phyloP scores from a whole-genome alignment of 2,329 filamentous ascomycete species.

The Zasmidium citrigriseum region DNA sequence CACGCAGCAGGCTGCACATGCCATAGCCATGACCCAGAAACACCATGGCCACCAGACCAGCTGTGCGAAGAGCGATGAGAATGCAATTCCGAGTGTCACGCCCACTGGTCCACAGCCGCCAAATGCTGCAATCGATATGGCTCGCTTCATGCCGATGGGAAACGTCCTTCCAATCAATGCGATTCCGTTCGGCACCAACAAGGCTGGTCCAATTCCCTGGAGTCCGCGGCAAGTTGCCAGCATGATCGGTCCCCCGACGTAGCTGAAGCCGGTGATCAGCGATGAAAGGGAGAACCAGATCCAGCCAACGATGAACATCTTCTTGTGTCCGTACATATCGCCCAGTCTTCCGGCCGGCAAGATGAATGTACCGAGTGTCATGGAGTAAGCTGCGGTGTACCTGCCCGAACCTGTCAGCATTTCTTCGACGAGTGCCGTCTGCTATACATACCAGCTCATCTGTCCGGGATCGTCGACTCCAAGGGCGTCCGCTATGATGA shows the following conservation, averaged over 20 bases:
- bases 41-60: constrained; percentile 35
- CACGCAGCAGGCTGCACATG: constrained; percentile 17
- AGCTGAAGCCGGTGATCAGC: constrained; percentile 39
- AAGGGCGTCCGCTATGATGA: constrained; percentile 44
- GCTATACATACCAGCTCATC: constrained; percentile 41
- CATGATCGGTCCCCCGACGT: constrained; percentile 35
- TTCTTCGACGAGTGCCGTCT: constrained; percentile 28
- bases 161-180: constrained; percentile 39
- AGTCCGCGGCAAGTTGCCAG: constrained; percentile 38
- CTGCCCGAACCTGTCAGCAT: constrained; percentile 41
- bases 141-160: constrained; percentile 35
- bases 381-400: constrained; percentile 42
- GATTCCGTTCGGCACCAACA: constrained; percentile 39
- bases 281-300: constrained; percentile 42
- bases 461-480: constrained; percentile 42
- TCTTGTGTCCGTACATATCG: constrained; percentile 45
- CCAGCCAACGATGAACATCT: constrained; percentile 41
- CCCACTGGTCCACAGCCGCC: constrained; percentile 37
- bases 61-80: constrained; percentile 34
- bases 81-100: constrained; percentile 34
- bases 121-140: constrained; percentile 39
- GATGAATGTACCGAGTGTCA: constrained; percentile 47
- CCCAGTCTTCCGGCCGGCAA: constrained; percentile 45
- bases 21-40: constrained; percentile 29
- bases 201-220: constrained; percentile 41